phyloP scores from a whole-genome alignment of 768 basidiomycete species.

The Calvatia gigantea region DNA sequence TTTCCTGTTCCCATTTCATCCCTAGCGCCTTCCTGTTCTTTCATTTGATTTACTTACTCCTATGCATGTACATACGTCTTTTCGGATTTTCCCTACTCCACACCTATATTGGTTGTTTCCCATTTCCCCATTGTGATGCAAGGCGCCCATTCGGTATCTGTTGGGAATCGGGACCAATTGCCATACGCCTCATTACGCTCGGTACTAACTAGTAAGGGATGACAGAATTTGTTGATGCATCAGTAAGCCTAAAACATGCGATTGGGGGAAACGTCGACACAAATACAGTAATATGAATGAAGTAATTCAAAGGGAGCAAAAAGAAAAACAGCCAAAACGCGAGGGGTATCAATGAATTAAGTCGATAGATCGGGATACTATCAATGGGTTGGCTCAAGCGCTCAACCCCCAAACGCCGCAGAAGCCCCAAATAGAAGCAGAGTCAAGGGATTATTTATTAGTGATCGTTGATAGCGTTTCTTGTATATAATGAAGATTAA shows the following conservation, averaged over 20 bases:
- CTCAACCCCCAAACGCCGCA: not conserved
- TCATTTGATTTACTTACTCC: not conserved
- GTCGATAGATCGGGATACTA: not conserved
- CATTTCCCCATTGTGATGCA: not conserved
- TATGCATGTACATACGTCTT: constrained; percentile 9
- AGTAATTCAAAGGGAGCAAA: not conserved
- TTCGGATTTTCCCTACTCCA: constrained; percentile 7
- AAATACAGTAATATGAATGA: not conserved
- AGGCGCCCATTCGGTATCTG: not conserved
- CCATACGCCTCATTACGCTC: no score
- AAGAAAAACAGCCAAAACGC: not conserved
- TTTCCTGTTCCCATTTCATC: not conserved
- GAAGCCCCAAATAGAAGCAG: not conserved
- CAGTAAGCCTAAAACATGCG: not conserved
- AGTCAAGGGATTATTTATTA: not conserved
- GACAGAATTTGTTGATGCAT: not conserved
- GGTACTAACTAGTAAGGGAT: no score
- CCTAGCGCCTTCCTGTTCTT: not conserved
- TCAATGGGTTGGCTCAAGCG: not conserved
- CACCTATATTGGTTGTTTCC: not conserved
- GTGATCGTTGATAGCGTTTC: no score
- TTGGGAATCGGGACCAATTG: not conserved
- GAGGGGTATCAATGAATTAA: not conserved
- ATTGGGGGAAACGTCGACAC: not conserved
- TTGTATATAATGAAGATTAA: no score